Evolutionary conservation across 108 stramenopile genomes (phyloP).

Genomic region (Halocafeteria seosinensis): DNA sequence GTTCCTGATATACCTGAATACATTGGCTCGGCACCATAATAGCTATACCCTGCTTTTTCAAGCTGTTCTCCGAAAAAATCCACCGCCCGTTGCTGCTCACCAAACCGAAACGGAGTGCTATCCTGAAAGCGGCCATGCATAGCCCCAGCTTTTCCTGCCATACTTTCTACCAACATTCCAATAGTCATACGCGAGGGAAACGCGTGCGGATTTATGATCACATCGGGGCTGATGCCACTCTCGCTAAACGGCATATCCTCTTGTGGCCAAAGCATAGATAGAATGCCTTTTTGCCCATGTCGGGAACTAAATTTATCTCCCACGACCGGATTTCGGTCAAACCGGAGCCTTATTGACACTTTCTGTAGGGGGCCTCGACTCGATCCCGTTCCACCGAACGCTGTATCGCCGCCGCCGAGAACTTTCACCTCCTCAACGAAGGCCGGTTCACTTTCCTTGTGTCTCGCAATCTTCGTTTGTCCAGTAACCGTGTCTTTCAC

Average conservation of each 20-base stretch:
- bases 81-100: conserved; percentile 56
- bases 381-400: background rate
- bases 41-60: conserved; percentile 78
- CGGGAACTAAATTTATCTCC: conserved; percentile 96
- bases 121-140: conserved; percentile 80
- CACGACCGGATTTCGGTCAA: conserved; percentile 83
- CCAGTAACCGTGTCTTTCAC: conserved; percentile 57
- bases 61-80: conserved; percentile 98
- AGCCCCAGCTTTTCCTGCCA: conserved; percentile 95
- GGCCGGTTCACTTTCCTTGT: conserved; percentile 16
- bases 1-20: conserved; percentile 92
- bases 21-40: conserved; percentile 90
- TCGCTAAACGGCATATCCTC: conserved; percentile 97
- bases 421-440: conserved; percentile 9
- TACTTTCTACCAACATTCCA: conserved; percentile 97
- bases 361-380: conserved; percentile 18
- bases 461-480: conserved; percentile 22
- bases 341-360: conserved; percentile 66
- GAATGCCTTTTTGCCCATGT: conserved; percentile 96
- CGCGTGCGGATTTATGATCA: conserved; percentile 94
- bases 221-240: conserved; percentile 81
- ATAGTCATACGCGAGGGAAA: conserved; percentile 97
- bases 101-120: conserved; percentile 87
- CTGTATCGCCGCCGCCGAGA: background rate
- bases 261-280: conserved; percentile 94